A percentile compares a stretch with the other conserved stretches of the same genome.
phyloP scores from a whole-genome alignment of 495 filamentous ascomycete genomes.

The Pyrenopolyporus hunteri region DNA sequence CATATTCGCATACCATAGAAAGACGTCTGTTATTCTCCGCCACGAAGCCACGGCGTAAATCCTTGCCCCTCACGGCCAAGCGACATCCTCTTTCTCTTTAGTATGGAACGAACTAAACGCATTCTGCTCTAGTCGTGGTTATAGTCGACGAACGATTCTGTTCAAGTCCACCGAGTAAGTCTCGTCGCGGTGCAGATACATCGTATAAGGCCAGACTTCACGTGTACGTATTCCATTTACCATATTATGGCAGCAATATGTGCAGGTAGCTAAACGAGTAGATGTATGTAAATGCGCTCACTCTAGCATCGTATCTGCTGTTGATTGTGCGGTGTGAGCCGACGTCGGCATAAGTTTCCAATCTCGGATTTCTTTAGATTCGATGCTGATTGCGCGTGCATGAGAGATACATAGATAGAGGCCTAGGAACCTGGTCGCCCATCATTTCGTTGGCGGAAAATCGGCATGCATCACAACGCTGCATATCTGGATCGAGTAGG shows the following conservation, averaged over 20 bases:
- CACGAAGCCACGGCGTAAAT: constrained; percentile 22
- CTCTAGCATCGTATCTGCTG: constrained; percentile 7
- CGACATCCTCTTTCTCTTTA: constrained; percentile 10
- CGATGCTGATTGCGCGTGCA: constrained; percentile 8
- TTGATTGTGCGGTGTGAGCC: not conserved
- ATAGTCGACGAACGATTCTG: too few species aligned
- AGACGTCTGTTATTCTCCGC: too few species aligned
- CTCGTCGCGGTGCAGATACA: too few species aligned
- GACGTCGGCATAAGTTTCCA: not conserved
- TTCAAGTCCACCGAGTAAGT: too few species aligned
- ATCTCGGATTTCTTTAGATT: constrained; percentile 7
- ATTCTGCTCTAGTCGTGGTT: not conserved
- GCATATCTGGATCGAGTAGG: too few species aligned
- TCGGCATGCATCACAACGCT: constrained; percentile 8
- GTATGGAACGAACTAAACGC: constrained; percentile 23
- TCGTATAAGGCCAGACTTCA: too few species aligned
- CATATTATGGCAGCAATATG: too few species aligned
- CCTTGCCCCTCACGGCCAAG: constrained; percentile 20
- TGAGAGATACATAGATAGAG: too few species aligned
- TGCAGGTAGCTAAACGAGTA: too few species aligned
- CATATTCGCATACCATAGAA: too few species aligned
- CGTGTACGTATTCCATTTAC: too few species aligned
- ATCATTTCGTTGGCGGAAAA: not conserved
- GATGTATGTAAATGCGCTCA: too few species aligned
- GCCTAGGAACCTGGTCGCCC: not conserved